These are phyloP conservation scores for Vitis hybrid DNA, from an alignment of 177 flowering plant genomes.

Conservation along the genomic window DNA sequence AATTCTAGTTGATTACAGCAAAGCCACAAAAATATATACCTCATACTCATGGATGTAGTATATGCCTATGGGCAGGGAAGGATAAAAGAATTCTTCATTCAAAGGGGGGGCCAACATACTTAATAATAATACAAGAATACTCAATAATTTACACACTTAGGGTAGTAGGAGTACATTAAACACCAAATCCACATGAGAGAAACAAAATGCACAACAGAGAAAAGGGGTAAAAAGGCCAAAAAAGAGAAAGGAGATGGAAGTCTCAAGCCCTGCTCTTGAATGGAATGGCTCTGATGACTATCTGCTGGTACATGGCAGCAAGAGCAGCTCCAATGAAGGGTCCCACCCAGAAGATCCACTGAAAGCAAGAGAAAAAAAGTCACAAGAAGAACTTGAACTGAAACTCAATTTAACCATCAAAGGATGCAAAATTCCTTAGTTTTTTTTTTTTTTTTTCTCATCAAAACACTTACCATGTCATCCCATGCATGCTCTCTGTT, in stretches of 20 bases:
- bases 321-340: conserved; percentile 50
- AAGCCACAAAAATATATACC: no score
- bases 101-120: neutral
- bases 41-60: no score
- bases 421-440: no score
- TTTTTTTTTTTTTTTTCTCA: no score
- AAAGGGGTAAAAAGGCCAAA: neutral
- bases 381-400: neutral
- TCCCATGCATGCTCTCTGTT: conserved; percentile 74
- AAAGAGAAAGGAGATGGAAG: neutral
- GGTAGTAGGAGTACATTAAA: neutral
- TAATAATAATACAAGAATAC: no score
- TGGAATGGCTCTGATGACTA: conserved; percentile 55
- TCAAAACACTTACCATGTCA: conserved; percentile 48
- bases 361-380: neutral
- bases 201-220: neutral
- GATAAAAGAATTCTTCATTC: conserved; percentile 10
- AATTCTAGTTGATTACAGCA: no score
- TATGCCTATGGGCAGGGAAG: no score
- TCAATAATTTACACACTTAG: conserved; percentile 22
- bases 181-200: no score
- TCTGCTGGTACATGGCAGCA: conserved; percentile 40
- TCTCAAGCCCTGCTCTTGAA: conserved; percentile 40
- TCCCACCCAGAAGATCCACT: conserved; percentile 46
- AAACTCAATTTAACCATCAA: neutral